phyloP scores from a whole-genome alignment of 495 filamentous ascomycete species.

The Xylaria flabelliformis region DNA sequence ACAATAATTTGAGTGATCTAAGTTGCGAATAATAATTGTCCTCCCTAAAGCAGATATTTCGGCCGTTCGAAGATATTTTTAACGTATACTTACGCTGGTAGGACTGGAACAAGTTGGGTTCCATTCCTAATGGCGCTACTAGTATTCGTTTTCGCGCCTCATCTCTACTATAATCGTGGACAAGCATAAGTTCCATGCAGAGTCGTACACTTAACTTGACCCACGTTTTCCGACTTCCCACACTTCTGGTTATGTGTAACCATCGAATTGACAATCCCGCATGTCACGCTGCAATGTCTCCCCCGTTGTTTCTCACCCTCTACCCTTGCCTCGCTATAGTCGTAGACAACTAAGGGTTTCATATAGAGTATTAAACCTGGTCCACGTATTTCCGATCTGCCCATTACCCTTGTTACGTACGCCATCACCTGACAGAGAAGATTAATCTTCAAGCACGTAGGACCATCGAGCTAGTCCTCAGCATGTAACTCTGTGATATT shows the following conservation, averaged over 20 bases:
- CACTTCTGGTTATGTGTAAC: neutral
- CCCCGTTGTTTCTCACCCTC: neutral
- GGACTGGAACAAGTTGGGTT: neutral
- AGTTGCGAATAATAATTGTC: neutral
- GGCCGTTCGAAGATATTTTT: neutral
- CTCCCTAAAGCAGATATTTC: neutral
- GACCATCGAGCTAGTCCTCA: neutral
- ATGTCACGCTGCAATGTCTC: conserved; percentile 4
- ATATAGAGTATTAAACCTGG: neutral
- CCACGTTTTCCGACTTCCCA: neutral
- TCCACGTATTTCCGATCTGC: neutral
- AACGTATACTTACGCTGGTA: neutral
- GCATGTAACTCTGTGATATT: neutral
- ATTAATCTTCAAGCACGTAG: neutral
- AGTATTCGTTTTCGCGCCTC: neutral
- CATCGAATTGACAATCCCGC: neutral
- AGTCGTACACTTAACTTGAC: neutral
- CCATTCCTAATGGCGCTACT: neutral
- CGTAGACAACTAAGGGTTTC: neutral
- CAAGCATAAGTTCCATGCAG: conserved; percentile 11
- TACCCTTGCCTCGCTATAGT: neutral
- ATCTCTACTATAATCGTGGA: neutral
- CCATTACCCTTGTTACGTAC: neutral
- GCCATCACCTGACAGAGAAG: neutral
- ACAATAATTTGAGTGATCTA: neutral